Conservation (phyloP, 2,329 filamentous ascomycete species). For the Aspergillus hiratsukae region DNA sequence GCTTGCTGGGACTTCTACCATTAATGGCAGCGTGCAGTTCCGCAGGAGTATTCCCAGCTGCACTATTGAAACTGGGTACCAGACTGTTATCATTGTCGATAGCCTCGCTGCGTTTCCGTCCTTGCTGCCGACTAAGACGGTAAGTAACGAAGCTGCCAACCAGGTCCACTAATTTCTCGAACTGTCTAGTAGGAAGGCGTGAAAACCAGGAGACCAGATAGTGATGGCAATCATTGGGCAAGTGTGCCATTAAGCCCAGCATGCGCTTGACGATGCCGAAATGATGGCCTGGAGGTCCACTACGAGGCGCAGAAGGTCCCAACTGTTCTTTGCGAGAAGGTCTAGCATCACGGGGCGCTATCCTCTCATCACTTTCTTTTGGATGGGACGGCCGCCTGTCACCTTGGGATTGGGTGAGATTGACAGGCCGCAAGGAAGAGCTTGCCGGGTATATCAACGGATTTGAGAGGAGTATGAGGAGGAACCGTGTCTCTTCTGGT, state of each 20-base stretch:
- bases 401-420: conserved; percentile 16
- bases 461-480: conserved; percentile 74
- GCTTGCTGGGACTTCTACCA: conserved; percentile 45
- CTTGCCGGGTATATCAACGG: conserved; percentile 61
- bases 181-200: conserved; percentile 61
- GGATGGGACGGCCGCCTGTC: conserved; percentile 27
- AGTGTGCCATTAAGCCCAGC: conserved; percentile 72
- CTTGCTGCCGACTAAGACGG: conserved; percentile 66
- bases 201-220: conserved; percentile 76
- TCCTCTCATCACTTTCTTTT: conserved; percentile 15
- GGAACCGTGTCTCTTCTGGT: conserved; percentile 68
- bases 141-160: conserved; percentile 76
- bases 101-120: conserved; percentile 58
- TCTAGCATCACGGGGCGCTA: conserved; percentile 14
- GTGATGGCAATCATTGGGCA: conserved; percentile 70
- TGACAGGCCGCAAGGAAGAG: conserved; percentile 11
- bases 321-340: conserved; percentile 14
- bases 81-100: conserved; percentile 58
- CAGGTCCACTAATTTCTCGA: conserved; percentile 71
- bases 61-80: conserved; percentile 66
- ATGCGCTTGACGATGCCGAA: conserved; percentile 82
- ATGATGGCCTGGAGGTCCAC: conserved; percentile 59
- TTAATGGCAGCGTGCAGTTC: conserved; percentile 74
- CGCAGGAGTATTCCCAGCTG: conserved; percentile 60
- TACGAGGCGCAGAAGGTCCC: conserved; percentile 13